phyloP scores from a whole-genome alignment of 1,284 basidiomycete species.

The Paramarasmius palmivorus region DNA sequence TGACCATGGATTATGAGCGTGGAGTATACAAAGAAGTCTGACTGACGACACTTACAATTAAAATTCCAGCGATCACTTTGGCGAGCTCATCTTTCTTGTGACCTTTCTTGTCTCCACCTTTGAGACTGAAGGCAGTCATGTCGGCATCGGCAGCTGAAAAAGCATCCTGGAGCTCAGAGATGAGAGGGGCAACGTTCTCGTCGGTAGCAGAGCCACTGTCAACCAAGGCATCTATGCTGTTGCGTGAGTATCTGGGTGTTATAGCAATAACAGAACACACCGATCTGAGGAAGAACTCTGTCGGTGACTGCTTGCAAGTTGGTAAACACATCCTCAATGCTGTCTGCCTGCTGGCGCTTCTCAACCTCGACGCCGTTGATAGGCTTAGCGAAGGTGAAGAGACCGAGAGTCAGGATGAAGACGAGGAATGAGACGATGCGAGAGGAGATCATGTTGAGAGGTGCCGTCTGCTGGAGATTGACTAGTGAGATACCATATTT shows the following conservation, averaged over 20 bases:
- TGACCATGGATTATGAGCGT: no score
- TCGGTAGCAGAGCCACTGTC: slow-evolving; percentile 7
- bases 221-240: slow-evolving; percentile 1
- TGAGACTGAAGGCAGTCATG: slow-evolving; percentile 1
- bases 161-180: slow-evolving; percentile 2
- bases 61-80: slow-evolving; percentile 9
- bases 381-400: slow-evolving; percentile 5
- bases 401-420: background rate
- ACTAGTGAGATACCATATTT: no score
- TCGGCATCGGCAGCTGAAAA: slow-evolving; percentile 1
- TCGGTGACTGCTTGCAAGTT: slow-evolving; percentile 2
- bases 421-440: slow-evolving; percentile 6
- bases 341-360: slow-evolving; percentile 7
- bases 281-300: no score
- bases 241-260: background rate
- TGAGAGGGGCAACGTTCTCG: background rate
- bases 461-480: no score
- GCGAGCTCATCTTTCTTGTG: slow-evolving; percentile 8
- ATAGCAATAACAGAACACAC: no score
- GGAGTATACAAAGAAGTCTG: background rate
- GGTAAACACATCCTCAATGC: slow-evolving; percentile 6
- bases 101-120: slow-evolving; percentile 1
- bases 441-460: slow-evolving; percentile 9
- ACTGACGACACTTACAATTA: slow-evolving; percentile 8
- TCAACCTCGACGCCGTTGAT: background rate